Conservation (phyloP, 257 asterid species). For the Solanum corneliomulleri region DNA sequence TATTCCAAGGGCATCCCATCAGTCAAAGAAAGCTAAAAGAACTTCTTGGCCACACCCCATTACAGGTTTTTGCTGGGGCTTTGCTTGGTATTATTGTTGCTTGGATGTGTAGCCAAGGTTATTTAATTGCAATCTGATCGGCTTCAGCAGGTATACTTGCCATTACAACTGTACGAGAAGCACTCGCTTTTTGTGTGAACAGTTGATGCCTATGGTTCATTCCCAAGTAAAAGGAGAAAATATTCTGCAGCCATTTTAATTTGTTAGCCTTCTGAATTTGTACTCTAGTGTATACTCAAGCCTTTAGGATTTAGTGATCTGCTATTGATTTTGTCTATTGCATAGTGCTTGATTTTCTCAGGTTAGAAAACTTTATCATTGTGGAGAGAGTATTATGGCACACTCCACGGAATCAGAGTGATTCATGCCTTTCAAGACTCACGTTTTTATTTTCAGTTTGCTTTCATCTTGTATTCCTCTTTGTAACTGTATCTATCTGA, state of each 20-base stretch:
- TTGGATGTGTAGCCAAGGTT: conserved; percentile 57
- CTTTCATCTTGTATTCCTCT: not conserved
- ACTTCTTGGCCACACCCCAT: conserved; percentile 89
- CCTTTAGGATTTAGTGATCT: not conserved
- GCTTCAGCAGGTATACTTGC: not conserved
- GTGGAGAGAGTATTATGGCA: not conserved
- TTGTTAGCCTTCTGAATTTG: not conserved
- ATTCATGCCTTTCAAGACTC: not conserved
- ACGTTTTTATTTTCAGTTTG: not conserved
- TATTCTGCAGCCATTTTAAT: not conserved
- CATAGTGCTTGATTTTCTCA: not conserved
- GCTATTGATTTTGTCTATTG: not conserved
- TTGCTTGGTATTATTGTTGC: conserved; percentile 65
- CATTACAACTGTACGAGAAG: not conserved
- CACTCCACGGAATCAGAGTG: not conserved
- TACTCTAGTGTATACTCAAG: not conserved
- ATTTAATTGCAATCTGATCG: conserved; percentile 15
- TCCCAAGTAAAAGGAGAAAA: not conserved
- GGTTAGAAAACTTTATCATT: not conserved
- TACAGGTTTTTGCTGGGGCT: conserved; percentile 89
- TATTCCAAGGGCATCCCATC: conserved; percentile 88
- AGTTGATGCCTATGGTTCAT: not conserved
- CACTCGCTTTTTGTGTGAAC: not conserved
- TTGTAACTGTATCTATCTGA: not conserved
- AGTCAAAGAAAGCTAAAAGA: conserved; percentile 92